Percentiles rank a stretch among this genome's conserved stretches.
phyloP scores from a whole-genome alignment of 192 early-diverging fungal species.

The Glomus cerebriforme region DNA sequence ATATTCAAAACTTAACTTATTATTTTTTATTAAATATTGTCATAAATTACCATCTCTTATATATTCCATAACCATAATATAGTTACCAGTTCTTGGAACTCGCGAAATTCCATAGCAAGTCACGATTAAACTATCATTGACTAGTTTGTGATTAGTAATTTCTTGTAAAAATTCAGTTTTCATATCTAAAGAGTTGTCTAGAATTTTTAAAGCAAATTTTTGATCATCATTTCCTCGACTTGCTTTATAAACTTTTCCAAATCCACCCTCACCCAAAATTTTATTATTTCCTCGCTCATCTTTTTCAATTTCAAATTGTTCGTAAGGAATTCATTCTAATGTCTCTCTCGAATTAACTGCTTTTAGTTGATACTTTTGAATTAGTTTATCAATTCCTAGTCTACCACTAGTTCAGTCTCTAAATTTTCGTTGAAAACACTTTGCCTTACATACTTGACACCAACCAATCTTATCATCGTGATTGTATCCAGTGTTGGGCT shows the following conservation, averaged over 20 bases:
- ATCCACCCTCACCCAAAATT: background rate
- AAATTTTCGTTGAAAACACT: background rate
- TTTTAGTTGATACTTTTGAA: background rate
- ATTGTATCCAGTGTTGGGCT: background rate
- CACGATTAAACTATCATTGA: background rate
- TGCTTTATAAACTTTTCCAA: background rate
- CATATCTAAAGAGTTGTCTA: background rate
- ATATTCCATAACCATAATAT: background rate
- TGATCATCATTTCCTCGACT: background rate
- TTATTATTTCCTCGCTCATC: background rate
- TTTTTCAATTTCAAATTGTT: background rate
- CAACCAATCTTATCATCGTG: background rate
- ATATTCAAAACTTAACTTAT: background rate
- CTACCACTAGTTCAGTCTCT: background rate
- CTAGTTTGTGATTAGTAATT: background rate
- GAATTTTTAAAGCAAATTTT: slow-evolving; percentile 1
- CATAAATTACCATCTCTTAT: background rate
- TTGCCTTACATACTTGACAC: background rate
- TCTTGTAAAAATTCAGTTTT: background rate
- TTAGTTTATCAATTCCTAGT: background rate
- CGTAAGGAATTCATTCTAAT: slow-evolving; percentile 2
- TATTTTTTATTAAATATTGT: background rate
- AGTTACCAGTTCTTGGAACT: background rate
- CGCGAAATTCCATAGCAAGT: background rate
- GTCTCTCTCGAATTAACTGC: background rate